Evolutionary conservation across 108 stramenopile species (phyloP), one percentile per base, ranked within the genome.

Genomic region (Heterococcus sp.): DNA sequence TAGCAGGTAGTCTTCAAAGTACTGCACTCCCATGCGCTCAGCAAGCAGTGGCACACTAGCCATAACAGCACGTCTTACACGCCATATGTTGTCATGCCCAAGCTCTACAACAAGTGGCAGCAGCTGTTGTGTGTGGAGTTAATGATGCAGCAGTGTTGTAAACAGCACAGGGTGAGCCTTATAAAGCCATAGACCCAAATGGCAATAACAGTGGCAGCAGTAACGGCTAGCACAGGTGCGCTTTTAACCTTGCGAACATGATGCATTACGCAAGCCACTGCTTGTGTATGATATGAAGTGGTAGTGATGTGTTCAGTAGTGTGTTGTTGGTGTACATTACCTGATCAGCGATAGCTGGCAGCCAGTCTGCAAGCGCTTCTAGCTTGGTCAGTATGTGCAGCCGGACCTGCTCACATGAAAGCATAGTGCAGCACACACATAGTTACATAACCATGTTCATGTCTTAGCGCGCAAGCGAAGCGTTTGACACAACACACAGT

Each of bases 321-420:
- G n/a, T n/a, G n/a, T n/a, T n/a, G n/a, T n/a, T n/a, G n/a, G n/a
- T 58, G 69, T 29, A 37, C 1, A 36, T 35, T 28, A 70, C 79
- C 79, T 81, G 79, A 3, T 81, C 79, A 68, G 79, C 79, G 71
- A 81, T 81, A 66, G 79, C 79, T 27, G 79, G 79, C 79, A 81
- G 72, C 65, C 46, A 63, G 36, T 81, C 79, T 29, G 79, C 71
- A 33, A 81, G 63, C 28, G 71, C 79, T 28, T 81, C 79, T n/a
- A 81, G 74, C 65, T 81, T 71, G 2, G 65, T 71, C 64, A 81
- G 65, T 65, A 81, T 81, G 30, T 81, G 79, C 8, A 81, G 46
- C 64, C 79, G 65, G n/a, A 81, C 79, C 79, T 81, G 79, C 21
- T 58, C 14, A 58, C 46, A 58, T 8, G 14, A 58, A 14, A 21